Evolutionary conservation across 495 filamentous ascomycete genomes (phyloP).

Genomic region (Penicillium herquei): DNA sequence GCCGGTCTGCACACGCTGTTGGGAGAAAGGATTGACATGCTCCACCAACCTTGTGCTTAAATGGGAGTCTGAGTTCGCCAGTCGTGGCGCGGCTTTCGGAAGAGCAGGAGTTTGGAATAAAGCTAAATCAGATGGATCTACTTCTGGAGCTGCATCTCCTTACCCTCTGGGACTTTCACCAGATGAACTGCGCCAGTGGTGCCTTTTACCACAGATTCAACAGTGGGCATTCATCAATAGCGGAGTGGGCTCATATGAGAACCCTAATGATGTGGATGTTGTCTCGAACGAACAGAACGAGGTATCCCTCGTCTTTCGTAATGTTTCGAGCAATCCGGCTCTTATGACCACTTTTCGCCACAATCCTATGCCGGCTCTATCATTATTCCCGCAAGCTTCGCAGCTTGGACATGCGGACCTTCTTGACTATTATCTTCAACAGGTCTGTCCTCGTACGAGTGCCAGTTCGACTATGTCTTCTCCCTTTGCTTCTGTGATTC

Average conservation of each 20-base stretch:
- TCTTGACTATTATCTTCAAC: slow-evolving; percentile 45
- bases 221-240: slow-evolving; percentile 42
- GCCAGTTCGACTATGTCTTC: slow-evolving; percentile 36
- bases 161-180: slow-evolving; percentile 10
- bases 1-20: slow-evolving; percentile 41
- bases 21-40: slow-evolving; percentile 36
- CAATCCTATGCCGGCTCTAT: slow-evolving; percentile 8
- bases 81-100: slow-evolving; percentile 45
- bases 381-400: slow-evolving; percentile 32
- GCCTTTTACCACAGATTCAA: slow-evolving; percentile 24
- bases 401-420: slow-evolving; percentile 28
- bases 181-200: slow-evolving; percentile 32
- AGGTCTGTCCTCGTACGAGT: slow-evolving; percentile 43
- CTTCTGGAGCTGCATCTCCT: slow-evolving; percentile 12
- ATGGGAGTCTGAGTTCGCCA: slow-evolving; percentile 47
- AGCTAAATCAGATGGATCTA: slow-evolving; percentile 10
- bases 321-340: slow-evolving; percentile 4
- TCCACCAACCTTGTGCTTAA: slow-evolving; percentile 42
- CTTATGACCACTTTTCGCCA: neutral
- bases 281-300: slow-evolving; percentile 26
- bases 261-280: slow-evolving; percentile 27
- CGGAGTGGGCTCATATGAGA: slow-evolving; percentile 32
- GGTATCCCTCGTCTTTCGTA: slow-evolving; percentile 11
- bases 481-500: slow-evolving; percentile 41
- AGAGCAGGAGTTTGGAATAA: slow-evolving; percentile 46